Base-by-base conservation (phyloP, 1,139 yeast genomes). In the Candida sanyaensis region DNA sequence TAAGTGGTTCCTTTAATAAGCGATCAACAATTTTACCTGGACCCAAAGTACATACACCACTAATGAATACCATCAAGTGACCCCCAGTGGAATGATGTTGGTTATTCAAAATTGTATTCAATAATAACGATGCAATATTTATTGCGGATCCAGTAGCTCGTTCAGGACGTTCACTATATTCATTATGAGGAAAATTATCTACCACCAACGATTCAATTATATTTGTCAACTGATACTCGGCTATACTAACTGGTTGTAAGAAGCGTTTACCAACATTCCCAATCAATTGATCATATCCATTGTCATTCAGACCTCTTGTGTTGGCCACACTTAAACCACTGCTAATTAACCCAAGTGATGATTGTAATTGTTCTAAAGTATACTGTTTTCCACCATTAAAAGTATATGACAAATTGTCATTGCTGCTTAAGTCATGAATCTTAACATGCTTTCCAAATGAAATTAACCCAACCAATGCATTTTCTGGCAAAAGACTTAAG, bases 131-230 rank as follows among this genome's bases (percentile, higher is more conserved):
- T 0, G 89, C 86, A n/a, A 86, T 67, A 53, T 81, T 80, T 30
- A 87, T 56, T 2, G 92, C 92, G 37, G 81, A 63, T 0, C 93
- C 95, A 0, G 90, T 83, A 27, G 85, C 74, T 55, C 92, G 71
- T 27, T 69, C 69, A 1, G 79, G 74, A 57, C 95, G 73, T 52
- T 77, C 76, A 46, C 69, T 71, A 42, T 73, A 71, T 21, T 60
- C 61, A 7, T 68, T 61, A 44, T 73, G 73, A 1, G 81, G 78
- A 63, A 86, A 86, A 1, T 80, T 65, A 56, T 85, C 87, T 9
- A 74, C 65, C 8, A 64, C 64, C 44, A 87, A 66, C 42, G 68
- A 75, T 50, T 85, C 88, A 42, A 87, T 65, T 13, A 83, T 73
- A 34, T 68, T 66, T 3, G 80, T 73, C 28, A 86, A 55, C 46